Evolutionary conservation across 805 yeast species (phyloP), one percentile per base, ranked within the genome.

Genomic region (Blastobotrys muscicola): DNA sequence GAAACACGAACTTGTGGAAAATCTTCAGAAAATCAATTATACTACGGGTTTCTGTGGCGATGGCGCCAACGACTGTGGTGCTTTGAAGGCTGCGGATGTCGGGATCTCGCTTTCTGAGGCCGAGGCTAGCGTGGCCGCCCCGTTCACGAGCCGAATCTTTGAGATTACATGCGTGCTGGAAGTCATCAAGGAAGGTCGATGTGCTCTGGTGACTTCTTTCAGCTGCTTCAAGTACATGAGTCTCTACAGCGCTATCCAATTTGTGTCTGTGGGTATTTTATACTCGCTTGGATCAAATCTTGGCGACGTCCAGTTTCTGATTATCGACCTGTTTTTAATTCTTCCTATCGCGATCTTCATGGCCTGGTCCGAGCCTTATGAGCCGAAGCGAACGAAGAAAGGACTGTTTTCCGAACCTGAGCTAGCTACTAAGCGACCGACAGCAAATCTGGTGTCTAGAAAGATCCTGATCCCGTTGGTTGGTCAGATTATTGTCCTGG

Each of bases 21-120:
- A 82, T 58, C 66, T 92, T 10, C 95, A 87, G 60, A 72, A 69
- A 15, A 58, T 92, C 14, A 96, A 89, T 56, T 90, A 90, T 59
- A 85, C 95, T 0, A 94, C 86, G 39, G 95, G 97, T 2, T 92
- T 92, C 62, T 92, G 97, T 65, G 99, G 99, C 32, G 99, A 92
- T 66, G 99, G 99, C 51, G 99, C 99, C 4, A 92, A 92, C 63
- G 99, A 92, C 59, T 92, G 97, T 65, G 98, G 98, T 52, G 99
- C 99, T 0, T 69, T 92, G 45, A 92, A 90, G 57, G 95, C 96
- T 10, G 97, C 98, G 0, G 95, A 92, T 65, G 95, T 94, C 41
- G 99, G 99, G 12, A 78, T 92, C 13, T 90, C 97, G 0, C 66
- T 92, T 39, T 85, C 95, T 26, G 98, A 92, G 60, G 98, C 97